Base-by-base conservation (phyloP, 208 protist species). In the Acanthamoeba sp. region DNA sequence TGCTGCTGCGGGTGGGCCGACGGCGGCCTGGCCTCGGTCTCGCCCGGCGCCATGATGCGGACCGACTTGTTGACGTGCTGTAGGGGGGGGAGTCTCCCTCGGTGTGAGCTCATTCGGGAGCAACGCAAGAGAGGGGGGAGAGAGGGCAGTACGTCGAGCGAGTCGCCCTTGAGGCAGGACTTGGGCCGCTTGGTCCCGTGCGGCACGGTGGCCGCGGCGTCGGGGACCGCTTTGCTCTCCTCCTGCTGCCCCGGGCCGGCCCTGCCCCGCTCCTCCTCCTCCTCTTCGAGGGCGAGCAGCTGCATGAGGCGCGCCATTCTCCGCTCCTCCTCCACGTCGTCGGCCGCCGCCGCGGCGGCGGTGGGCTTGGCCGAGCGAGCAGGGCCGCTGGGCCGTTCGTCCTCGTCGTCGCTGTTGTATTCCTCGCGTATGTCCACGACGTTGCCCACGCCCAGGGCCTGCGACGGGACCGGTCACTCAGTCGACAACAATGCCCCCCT, bases 371-470 rank as follows among this genome's bases (percentile, higher is more conserved):
- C 22, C 10, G 48, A 4, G 32, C 20, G 27, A 2, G 38, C 7
- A 40, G 71, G 36, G 71, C 16, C 18, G 36, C 18, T n/a, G n/a
- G n/a, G n/a, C 32, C 27, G 80, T 6, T 73, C 27, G 55, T 76
- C 50, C 32, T 92, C 87, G 24, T 92, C 87, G 24, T 92, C 87
- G 62, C 87, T 92, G 32, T 42, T 29, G 36, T 92, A 92, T 29
- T 92, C 87, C 24, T 92, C 87, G 4, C 87, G 34, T 14, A 92
- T 92, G 40, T 92, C 87, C 87, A 92, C 87, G 18, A 76, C 29
- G 29, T 92, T 73, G 62, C 87, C 87, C 55, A 92, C 50, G 22
- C 80, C 80, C 80, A 89, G 36, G 20, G 27, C 69, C 69, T 78
- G 34, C n/a, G 34, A 57, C 22, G 22, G 36, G 9, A n/a, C n/a